Percentiles rank a stretch among this genome's conserved stretches.
Evolutionary conservation across 2,329 filamentous ascomycete genomes (phyloP).

Genomic region (Parafenestella ontariensis): DNA sequence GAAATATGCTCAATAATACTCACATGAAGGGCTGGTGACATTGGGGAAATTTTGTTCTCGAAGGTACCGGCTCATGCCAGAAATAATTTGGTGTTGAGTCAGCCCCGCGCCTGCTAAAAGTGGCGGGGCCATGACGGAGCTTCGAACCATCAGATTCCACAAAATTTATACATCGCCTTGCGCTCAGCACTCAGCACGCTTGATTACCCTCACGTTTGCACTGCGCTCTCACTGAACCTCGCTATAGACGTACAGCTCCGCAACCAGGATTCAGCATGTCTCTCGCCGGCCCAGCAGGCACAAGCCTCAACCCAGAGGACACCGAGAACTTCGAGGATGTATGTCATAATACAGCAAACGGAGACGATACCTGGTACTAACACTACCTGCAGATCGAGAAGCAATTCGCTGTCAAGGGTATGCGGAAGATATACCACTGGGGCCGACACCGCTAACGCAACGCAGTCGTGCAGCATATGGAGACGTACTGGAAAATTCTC

Average conservation of each 20-base stretch:
- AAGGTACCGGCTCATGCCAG: slow-evolving; percentile 24
- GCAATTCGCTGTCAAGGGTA: slow-evolving; percentile 97
- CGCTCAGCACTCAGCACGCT: background rate
- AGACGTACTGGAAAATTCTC: slow-evolving; percentile 96
- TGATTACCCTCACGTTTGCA: background rate
- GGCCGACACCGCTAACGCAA: slow-evolving; percentile 16
- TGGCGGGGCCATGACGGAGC: slow-evolving; percentile 37
- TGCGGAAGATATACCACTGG: background rate
- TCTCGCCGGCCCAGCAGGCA: slow-evolving; percentile 36
- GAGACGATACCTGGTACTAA: slow-evolving; percentile 16
- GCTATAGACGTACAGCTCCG: background rate
- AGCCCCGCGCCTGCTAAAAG: slow-evolving; percentile 33
- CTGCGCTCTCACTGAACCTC: background rate
- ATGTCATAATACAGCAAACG: slow-evolving; percentile 42
- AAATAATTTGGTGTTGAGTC: slow-evolving; percentile 45
- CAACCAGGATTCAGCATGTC: slow-evolving; percentile 39
- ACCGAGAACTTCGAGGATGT: slow-evolving; percentile 75
- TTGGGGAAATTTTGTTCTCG: slow-evolving; percentile 33
- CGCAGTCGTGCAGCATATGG: slow-evolving; percentile 87
- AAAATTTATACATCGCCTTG: slow-evolving; percentile 26
- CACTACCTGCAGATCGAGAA: slow-evolving; percentile 81
- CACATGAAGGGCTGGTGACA: slow-evolving; percentile 45
- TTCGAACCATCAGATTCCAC: slow-evolving; percentile 16
- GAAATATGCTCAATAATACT: slow-evolving; percentile 13
- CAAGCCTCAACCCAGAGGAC: slow-evolving; percentile 58